Base-by-base conservation (phyloP, 1,139 yeast species). In the Debaryomyces sp. region DNA sequence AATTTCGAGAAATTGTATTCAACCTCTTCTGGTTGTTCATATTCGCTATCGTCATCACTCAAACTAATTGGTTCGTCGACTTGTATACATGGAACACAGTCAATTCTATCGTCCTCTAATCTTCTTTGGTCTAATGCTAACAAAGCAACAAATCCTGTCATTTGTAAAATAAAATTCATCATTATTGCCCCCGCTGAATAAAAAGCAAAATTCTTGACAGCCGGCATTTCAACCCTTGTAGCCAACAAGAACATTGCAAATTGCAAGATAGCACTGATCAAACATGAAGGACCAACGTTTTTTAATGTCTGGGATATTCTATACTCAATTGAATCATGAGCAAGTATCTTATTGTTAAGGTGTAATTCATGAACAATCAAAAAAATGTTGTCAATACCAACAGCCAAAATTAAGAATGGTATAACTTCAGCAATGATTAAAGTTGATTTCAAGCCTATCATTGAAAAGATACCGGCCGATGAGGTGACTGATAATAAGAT, bases 351-450 rank as follows among this genome's bases (percentile, higher is more conserved):
- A 49, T 78, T 78, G 13, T 86, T 78, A 23, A 76, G 68, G 40
- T 84, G 82, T 44, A 89, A 72, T 60, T 90, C 96, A 64, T 90
- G 94, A 1, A 90, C 87, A 22, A 94, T 81, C 54, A 94, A 71
- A 62, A 92, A 94, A 30, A 94, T 88, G 62, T 94, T 94, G 67
- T 94, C 99, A 24, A 94, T 94, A 13, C 99, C 99, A 49, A 94
- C 85, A 0, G 99, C 99, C 52, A 94, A 74, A 5, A 94, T 87
- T 60, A 94, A 71, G 60, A 94, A 94, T n/a, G 98, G 98, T 40
- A 94, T 94, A 4, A 94, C 98, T 63, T 94, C 98, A 1, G 98
- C 97, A 54, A 94, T 90, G 54, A 94, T 92, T 36, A 94, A 73
- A 0, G 98, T 94, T 0, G 96, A 89, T 59, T 88, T 89, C 45